Evolutionary conservation across 177 flowering plant species (phyloP), one percentile per base, ranked within the genome.

Genomic region (Vitis hybrid): DNA sequence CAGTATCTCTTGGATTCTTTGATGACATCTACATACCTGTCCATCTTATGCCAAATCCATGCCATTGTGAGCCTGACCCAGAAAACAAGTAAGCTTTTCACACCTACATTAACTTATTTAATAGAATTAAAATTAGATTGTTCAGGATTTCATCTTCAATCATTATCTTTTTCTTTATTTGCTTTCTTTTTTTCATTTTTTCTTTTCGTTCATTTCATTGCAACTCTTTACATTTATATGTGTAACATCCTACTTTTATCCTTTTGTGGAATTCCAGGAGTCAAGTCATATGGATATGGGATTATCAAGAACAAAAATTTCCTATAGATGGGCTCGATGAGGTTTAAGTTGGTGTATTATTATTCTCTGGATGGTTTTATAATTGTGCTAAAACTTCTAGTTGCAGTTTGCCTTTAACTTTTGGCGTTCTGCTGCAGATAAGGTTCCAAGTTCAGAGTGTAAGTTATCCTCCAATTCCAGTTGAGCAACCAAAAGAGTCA

Each of bases 1-100:
- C 95, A 93, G 98, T 93, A 71, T 80, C 98, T 11, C 86, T 93
- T 72, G 98, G 94, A 64, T 94, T 91, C 70, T 94, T 90, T 70
- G 88, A 87, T 50, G 97, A 94, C 78, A 90, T 94, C 28, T 78
- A 82, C 60, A 72, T 94, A 44, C 91, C 95, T 13, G 76, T 57
- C 57, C 79, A 82, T 79, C 82, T 78, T 66, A 64, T 94, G 73
- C 88, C 83, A 54, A 22, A 62, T 20, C 88, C 86, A 59, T 76
- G 78, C 56, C 78, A 55, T 63, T 75, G 61, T 62, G 82, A 72
- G 64, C 71, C 80, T 56, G 79, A 77, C 59, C 73, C 80, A 47
- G 61, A 62, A 12, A 66, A 57, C 12, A 60, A 68, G 84, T 82
- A 74, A 74, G 60, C 13, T 0, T 49, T 52, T 22, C 18, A 0